Percentiles rank a stretch among this genome's conserved stretches.
These are phyloP conservation scores for Colletotrichum acutatum DNA, from an alignment of 2,329 filamentous ascomycete genomes.

Conservation along the genomic window DNA sequence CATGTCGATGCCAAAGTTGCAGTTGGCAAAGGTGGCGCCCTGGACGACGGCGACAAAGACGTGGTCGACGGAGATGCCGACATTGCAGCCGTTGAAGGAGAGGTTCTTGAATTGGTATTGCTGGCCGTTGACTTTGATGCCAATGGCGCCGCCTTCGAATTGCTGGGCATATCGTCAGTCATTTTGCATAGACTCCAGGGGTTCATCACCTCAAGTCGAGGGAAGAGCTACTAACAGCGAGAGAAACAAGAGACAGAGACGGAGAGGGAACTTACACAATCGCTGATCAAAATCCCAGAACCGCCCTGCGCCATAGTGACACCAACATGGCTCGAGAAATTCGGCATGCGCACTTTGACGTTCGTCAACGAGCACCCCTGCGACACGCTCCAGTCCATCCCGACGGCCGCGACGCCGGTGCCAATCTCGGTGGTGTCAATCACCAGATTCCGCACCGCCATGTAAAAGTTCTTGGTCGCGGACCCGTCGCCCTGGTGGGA, in stretches of 20 bases:
- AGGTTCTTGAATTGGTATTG: slow-evolving; percentile 49
- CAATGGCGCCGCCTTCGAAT: slow-evolving; percentile 46
- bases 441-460: slow-evolving; percentile 44
- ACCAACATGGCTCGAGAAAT: slow-evolving; percentile 46
- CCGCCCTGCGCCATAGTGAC: slow-evolving; percentile 49
- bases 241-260: too few relatives aligned
- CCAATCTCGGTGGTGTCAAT: slow-evolving; percentile 42
- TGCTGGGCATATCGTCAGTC: slow-evolving; percentile 25
- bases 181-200: too few relatives aligned
- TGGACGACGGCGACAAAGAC: slow-evolving; percentile 44
- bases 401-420: slow-evolving; percentile 35
- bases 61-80: slow-evolving; percentile 42
- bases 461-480: slow-evolving; percentile 47
- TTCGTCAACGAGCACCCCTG: slow-evolving; percentile 44
- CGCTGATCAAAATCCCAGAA: slow-evolving; percentile 45
- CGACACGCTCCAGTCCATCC: slow-evolving; percentile 45
- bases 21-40: slow-evolving; percentile 42
- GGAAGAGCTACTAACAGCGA: not conserved
- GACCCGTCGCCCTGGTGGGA: slow-evolving; percentile 40
- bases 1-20: slow-evolving; percentile 44
- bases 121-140: slow-evolving; percentile 45
- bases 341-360: slow-evolving; percentile 48
- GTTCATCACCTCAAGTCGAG: not conserved
- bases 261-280: slow-evolving; percentile 34
- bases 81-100: slow-evolving; percentile 43